A percentile compares a stretch with the other conserved stretches of the same genome.
These are phyloP conservation scores for Geosmithia putterillii DNA, from an alignment of 2,329 filamentous ascomycete species.

Conservation along the genomic window DNA sequence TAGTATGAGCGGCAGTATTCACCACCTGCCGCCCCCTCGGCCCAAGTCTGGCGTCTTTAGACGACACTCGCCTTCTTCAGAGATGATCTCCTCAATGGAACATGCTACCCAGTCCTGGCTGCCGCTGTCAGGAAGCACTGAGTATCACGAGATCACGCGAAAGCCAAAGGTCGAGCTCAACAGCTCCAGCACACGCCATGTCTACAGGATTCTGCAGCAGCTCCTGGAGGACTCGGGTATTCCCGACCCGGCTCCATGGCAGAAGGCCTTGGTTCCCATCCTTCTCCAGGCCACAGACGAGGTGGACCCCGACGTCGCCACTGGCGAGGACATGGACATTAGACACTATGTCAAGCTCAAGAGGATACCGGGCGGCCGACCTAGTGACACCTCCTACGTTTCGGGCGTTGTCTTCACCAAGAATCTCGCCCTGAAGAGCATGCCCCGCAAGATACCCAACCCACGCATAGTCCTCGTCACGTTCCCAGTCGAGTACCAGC, in stretches of 20 bases:
- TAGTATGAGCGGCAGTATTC: constrained; percentile 62
- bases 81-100: constrained; percentile 37
- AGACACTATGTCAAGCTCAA: constrained; percentile 96
- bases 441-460: constrained; percentile 74
- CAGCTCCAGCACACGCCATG: constrained; percentile 75
- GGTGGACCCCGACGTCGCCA: constrained; percentile 82
- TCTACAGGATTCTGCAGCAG: constrained; percentile 73
- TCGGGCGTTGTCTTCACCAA: constrained; percentile 97
- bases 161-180: constrained; percentile 76
- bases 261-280: constrained; percentile 81
- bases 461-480: constrained; percentile 87
- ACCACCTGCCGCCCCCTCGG: constrained; percentile 63
- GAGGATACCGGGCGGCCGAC: constrained; percentile 82
- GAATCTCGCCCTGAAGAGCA: constrained; percentile 90
- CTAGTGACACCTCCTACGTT: constrained; percentile 89
- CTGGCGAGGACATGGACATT: constrained; percentile 92
- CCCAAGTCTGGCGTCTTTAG: constrained; percentile 45
- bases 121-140: constrained; percentile 63
- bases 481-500: constrained; percentile 91
- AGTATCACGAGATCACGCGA: constrained; percentile 57
- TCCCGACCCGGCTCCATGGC: constrained; percentile 66
- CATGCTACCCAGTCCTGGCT: constrained; percentile 28
- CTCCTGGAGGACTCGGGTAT: constrained; percentile 67
- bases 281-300: constrained; percentile 85
- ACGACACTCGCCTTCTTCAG: constrained; percentile 37